These are phyloP conservation scores for Sarcomyxa edulis DNA, from an alignment of 768 basidiomycete genomes.

Conservation along the genomic window DNA sequence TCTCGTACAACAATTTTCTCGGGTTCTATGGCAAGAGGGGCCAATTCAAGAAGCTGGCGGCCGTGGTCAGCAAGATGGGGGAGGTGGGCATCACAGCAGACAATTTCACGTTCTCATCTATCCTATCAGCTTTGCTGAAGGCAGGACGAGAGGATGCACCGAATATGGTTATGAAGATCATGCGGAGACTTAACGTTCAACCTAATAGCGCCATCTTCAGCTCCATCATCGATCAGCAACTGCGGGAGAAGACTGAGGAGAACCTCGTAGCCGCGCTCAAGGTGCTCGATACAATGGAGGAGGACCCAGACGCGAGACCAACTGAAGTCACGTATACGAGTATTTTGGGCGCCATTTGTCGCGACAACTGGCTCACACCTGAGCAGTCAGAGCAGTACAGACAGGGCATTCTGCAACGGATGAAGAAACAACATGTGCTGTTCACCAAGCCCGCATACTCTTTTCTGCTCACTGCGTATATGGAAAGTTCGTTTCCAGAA, in stretches of 20 bases:
- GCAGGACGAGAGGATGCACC: conserved; percentile 64
- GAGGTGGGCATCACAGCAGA: conserved; percentile 59
- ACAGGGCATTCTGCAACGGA: conserved; percentile 47
- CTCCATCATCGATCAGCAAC: conserved; percentile 72
- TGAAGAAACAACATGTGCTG: conserved; percentile 49
- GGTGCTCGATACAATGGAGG: conserved; percentile 76
- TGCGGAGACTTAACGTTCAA: conserved; percentile 68
- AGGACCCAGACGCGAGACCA: conserved; percentile 40
- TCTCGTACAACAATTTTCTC: conserved; percentile 81
- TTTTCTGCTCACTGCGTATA: conserved; percentile 63
- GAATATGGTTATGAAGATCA: conserved; percentile 58
- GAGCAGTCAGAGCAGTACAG: conserved; percentile 40
- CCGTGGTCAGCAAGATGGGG: conserved; percentile 53
- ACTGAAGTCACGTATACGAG: conserved; percentile 85
- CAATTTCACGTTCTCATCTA: conserved; percentile 81
- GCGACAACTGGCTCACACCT: conserved; percentile 44
- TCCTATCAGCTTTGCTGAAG: conserved; percentile 73
- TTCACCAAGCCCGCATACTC: conserved; percentile 71
- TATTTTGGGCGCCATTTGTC: conserved; percentile 68
- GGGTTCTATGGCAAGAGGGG: conserved; percentile 56
- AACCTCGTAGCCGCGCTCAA: conserved; percentile 59
- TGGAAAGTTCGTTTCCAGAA: conserved; percentile 44
- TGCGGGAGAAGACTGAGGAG: conserved; percentile 48
- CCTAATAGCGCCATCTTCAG: conserved; percentile 77
- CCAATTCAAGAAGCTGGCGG: conserved; percentile 58